Evolutionary conservation across 495 filamentous ascomycete genomes (phyloP).

Genomic region (Aspergillus incahuasiensis): DNA sequence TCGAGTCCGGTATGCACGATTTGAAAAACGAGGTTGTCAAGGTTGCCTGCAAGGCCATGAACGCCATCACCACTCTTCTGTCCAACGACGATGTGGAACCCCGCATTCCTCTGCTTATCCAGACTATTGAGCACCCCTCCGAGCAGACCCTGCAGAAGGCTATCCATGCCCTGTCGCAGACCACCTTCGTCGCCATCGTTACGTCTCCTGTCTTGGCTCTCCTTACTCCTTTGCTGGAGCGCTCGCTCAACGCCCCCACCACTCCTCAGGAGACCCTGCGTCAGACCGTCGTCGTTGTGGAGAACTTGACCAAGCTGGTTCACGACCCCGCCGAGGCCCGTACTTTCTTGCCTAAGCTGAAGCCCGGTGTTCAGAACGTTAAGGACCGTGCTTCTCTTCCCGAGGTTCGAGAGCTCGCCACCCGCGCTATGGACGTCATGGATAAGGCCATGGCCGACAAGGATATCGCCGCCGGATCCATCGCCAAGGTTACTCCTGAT

Average conservation of each 20-base stretch:
- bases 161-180: constrained; percentile 94
- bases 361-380: constrained; percentile 87
- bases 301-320: constrained; percentile 97
- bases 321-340: constrained; percentile 96
- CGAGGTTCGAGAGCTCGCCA: constrained; percentile 88
- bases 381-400: constrained; percentile 85
- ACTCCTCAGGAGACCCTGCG: constrained; percentile 93
- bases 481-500: constrained; percentile 65
- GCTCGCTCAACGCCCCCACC: constrained; percentile 81
- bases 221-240: constrained; percentile 89
- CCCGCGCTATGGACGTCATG: constrained; percentile 78
- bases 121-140: constrained; percentile 92
- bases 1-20: constrained; percentile 94
- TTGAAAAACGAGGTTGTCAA: constrained; percentile 88
- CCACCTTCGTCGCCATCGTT: constrained; percentile 96
- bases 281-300: constrained; percentile 95
- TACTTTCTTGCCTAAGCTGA: constrained; percentile 92
- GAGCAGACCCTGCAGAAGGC: constrained; percentile 86
- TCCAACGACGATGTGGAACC: constrained; percentile 96
- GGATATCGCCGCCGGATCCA: constrained; percentile 49
- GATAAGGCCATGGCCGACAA: constrained; percentile 85
- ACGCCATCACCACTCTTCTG: constrained; percentile 79
- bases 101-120: constrained; percentile 86
- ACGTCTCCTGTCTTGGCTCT: constrained; percentile 98
- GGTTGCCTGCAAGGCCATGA: constrained; percentile 87